Percentiles rank a stretch among this genome's conserved stretches.
phyloP scores from a whole-genome alignment of 495 filamentous ascomycete genomes.

The Aspergillus nidulans region DNA sequence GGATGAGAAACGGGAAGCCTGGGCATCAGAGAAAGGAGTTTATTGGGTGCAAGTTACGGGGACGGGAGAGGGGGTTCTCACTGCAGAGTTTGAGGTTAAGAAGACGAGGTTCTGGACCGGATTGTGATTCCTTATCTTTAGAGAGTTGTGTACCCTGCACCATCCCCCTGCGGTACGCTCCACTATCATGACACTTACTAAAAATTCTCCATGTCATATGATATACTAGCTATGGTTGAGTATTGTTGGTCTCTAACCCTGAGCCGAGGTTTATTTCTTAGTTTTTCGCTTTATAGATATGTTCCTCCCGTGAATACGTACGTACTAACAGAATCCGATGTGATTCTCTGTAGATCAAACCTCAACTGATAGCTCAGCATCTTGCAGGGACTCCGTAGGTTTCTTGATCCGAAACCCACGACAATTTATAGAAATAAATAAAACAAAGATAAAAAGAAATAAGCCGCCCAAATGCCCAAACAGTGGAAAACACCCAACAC shows the following conservation, averaged over 20 bases:
- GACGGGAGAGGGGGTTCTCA: constrained; percentile 39
- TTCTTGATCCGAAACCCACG: too few relatives aligned
- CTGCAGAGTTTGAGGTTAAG: constrained; percentile 43
- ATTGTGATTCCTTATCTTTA: constrained; percentile 19
- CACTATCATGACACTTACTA: not conserved
- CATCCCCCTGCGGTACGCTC: not conserved
- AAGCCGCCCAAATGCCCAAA: not conserved
- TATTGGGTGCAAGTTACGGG: constrained; percentile 66
- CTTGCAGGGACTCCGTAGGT: too few relatives aligned
- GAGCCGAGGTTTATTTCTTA: not conserved
- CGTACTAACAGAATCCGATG: not conserved
- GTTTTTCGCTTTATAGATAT: not conserved
- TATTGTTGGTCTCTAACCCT: too few relatives aligned
- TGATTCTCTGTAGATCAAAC: not conserved
- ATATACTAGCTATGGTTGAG: not conserved
- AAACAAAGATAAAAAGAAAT: too few relatives aligned
- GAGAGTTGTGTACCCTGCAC: too few relatives aligned
- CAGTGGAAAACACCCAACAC: not conserved
- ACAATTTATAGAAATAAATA: too few relatives aligned
- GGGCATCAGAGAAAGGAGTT: constrained; percentile 73
- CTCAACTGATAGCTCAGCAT: not conserved
- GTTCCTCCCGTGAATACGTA: not conserved
- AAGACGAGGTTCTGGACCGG: constrained; percentile 58
- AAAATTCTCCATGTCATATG: not conserved
- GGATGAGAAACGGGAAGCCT: constrained; percentile 63